Percentiles rank a stretch among this genome's conserved stretches.
These are phyloP conservation scores for Cydonia oblonga DNA, from an alignment of 331 rosid species.

Conservation along the genomic window DNA sequence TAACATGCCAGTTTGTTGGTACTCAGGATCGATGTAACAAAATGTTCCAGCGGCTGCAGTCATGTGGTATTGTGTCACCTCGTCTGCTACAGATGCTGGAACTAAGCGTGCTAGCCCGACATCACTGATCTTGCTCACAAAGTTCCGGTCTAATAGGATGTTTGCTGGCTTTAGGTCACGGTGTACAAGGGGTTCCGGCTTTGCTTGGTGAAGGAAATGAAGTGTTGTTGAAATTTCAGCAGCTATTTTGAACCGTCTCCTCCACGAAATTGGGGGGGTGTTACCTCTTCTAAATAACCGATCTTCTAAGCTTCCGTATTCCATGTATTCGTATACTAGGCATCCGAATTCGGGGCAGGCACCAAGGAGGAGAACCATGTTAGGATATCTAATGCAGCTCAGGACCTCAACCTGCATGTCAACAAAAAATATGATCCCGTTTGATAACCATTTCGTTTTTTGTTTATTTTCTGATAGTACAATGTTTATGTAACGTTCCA, in stretches of 20 bases:
- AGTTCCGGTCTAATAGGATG: constrained; percentile 70
- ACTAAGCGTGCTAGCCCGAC: constrained; percentile 86
- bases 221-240: constrained; percentile 78
- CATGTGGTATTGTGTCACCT: constrained; percentile 72
- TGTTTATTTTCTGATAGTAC: not conserved
- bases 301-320: constrained; percentile 83
- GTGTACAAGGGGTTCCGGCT: constrained; percentile 95
- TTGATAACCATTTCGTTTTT: not conserved
- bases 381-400: constrained; percentile 75
- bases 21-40: constrained; percentile 96
- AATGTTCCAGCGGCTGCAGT: constrained; percentile 97
- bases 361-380: constrained; percentile 95
- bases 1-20: constrained; percentile 71
- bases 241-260: constrained; percentile 58
- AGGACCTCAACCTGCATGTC: constrained; percentile 69
- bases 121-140: constrained; percentile 74
- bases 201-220: constrained; percentile 86
- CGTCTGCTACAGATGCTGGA: constrained; percentile 62
- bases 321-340: constrained; percentile 81
- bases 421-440: not conserved
- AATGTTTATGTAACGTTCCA: not conserved
- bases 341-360: constrained; percentile 92
- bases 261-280: constrained; percentile 61
- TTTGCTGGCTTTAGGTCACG: constrained; percentile 92
- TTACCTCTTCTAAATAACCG: constrained; percentile 51